Evolutionary conservation across 805 yeast genomes (phyloP), one percentile per base, ranked within the genome.

Genomic region (Sugiyamaella valdiviana): DNA sequence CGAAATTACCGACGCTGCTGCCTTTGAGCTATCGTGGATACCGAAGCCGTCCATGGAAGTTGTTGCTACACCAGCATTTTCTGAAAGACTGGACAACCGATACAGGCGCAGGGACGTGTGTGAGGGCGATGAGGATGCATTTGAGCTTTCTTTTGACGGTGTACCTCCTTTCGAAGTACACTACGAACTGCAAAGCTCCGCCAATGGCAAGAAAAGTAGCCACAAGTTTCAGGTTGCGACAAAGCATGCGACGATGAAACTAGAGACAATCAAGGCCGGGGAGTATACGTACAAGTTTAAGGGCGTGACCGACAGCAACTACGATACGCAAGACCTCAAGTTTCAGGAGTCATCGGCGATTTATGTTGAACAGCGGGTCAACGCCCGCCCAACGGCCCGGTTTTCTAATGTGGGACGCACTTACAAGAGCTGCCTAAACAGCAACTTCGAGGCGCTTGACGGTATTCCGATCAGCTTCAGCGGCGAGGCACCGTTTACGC

Each of bases 161-260:
- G 64, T 76, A 5, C 72, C 81, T 1, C 90, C 91, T 20, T 87
- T 87, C 54, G 65, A 76, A n/a, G 67, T 89, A 21, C 79, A 77
- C 36, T 87, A 88, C 62, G 76, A 78, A 37, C 49, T 58, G 16
- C 47, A 54, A 19, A 23, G n/a, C n/a, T n/a, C n/a, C n/a, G n/a
- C n/a, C n/a, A n/a, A n/a, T n/a, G n/a, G n/a, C 29, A 24, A 10
- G 9, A 10, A 10, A 6, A 10, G 29, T 6, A 24, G 29, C 6
- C 29, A 24, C 9, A 42, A 65, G 61, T 57, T 77, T 21, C 79
- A 78, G 44, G 76, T 80, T 5, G 73, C 79, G 1, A 76, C 79
- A 19, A 75, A 71, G 57, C 71, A 68, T 57, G 78, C 79, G 1
- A 70, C 75, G 3, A 59, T 78, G 17, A 71, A 69, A 51, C 56